Conservation (phyloP, 2,329 filamentous ascomycete species). For the Paraconiothyrium sp. region DNA sequence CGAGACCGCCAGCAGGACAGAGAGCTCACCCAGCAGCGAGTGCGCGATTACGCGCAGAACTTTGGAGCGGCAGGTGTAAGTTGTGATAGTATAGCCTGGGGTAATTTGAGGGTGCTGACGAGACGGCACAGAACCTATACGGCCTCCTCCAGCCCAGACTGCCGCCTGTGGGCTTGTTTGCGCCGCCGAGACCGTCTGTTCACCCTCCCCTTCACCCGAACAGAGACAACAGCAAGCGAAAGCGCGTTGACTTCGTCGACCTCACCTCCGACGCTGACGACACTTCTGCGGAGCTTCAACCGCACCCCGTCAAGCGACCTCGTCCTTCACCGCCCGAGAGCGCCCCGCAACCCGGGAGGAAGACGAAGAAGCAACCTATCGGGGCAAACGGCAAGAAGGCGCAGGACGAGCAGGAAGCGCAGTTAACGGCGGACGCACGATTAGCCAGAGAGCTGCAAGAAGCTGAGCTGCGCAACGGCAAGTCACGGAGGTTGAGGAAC, state of each 20-base stretch:
- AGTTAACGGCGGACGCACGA: not conserved
- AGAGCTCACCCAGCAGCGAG: not conserved
- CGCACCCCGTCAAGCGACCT: not conserved
- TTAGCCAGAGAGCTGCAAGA: not conserved
- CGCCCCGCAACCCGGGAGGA: not conserved
- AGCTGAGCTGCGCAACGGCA: not conserved
- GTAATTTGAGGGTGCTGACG: not conserved
- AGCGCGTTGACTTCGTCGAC: not conserved
- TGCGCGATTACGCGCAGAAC: not conserved
- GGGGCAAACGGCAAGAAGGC: not conserved
- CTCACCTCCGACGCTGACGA: not conserved
- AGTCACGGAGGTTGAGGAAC: not conserved
- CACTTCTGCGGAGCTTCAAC: too few relatives aligned
- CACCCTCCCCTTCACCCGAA: not conserved
- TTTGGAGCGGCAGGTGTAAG: not conserved
- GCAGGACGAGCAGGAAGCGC: not conserved
- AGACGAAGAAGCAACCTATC: not conserved
- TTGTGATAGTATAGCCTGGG: not conserved
- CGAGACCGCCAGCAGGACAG: not conserved
- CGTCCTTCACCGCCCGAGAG: not conserved
- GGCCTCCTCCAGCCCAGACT: not conserved
- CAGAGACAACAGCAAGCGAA: not conserved
- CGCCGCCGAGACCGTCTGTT: not conserved
- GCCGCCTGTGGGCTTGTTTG: not conserved
- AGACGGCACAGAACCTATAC: not conserved